phyloP scores from a whole-genome alignment of 176 grass and related monocot genomes.

The Oryza officinalis region DNA sequence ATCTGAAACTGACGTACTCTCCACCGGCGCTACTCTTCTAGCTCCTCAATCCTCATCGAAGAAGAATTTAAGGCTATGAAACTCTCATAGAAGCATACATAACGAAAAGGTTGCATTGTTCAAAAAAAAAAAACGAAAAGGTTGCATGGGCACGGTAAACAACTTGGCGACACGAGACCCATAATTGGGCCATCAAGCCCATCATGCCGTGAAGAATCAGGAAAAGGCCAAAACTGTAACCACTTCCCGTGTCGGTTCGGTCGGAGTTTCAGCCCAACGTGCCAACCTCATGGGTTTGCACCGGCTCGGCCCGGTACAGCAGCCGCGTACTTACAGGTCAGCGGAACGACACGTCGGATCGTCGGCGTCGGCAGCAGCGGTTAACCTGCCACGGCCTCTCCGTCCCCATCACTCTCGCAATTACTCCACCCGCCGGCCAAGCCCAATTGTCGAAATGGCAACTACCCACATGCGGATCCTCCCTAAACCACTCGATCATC shows the following conservation, averaged over 20 bases:
- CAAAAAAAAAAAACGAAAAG: too few species aligned
- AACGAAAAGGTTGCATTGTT: too few species aligned
- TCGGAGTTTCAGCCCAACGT: background rate
- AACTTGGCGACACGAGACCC: too few species aligned
- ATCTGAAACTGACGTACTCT: too few species aligned
- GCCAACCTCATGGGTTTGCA: background rate
- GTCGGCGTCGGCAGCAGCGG: background rate
- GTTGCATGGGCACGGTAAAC: too few species aligned
- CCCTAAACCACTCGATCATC: constrained; percentile 7
- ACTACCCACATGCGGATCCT: constrained; percentile 9
- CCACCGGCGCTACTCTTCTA: too few species aligned
- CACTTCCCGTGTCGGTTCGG: too few species aligned
- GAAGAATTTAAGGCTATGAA: too few species aligned
- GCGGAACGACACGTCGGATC: background rate
- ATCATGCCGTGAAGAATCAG: background rate
- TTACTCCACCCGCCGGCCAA: constrained; percentile 11
- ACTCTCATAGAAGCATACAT: too few species aligned
- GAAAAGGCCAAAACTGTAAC: background rate
- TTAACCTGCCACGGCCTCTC: background rate
- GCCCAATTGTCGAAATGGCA: constrained; percentile 11
- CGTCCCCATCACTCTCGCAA: background rate
- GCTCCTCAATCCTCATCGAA: too few species aligned
- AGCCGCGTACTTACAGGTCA: background rate
- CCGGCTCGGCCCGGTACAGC: background rate
- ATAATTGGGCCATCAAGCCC: background rate